Evolutionary conservation across 1,284 basidiomycete species (phyloP), one percentile per base, ranked within the genome.

Genomic region (Phellinidium pouzarii): DNA sequence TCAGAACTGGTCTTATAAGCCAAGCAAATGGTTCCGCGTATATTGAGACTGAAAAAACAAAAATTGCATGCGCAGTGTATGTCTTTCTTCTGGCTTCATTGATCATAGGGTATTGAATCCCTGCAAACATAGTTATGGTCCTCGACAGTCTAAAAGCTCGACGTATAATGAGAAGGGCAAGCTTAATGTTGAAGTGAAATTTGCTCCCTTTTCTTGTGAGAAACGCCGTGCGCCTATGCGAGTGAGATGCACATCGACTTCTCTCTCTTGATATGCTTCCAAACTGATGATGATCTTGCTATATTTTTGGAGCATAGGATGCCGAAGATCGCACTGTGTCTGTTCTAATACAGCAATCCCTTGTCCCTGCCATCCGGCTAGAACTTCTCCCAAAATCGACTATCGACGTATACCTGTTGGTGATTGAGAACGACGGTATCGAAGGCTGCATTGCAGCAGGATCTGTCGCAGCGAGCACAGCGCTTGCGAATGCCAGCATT

Each of bases 21-120:
- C 93, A 95, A 68, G 94, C 95, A 1, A 94, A 93, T 62, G 95
- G 95, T 0, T 95, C 92, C 40, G 91, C 91, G 8, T 99, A 97
- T 65, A 87, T 98, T 59, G 95, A 99, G 69, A 88, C 83, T 11
- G 88, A 81, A 56, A 77, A 77, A 60, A 89, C 91, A 0, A 99
- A 98, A 72, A 82, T 98, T 59, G 92, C 93, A 2, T 96, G 93
- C 65, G 93, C 94, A 41, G 90, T 97, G 88, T 95, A 61, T 61
- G 84, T 69, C 34, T 29, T 12, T 22, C 26, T 22, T 23, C 4
- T 19, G 9, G 6, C 42, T 48, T 55, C 42, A 3, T 42, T 43
- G 34, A n/a, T 31, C n/a, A n/a, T n/a, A n/a, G n/a, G n/a, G n/a
- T n/a, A n/a, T n/a, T n/a, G n/a, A n/a, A n/a, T n/a, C n/a, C 50